phyloP scores from a whole-genome alignment of 768 basidiomycete species.

The Phylloporus sp. region DNA sequence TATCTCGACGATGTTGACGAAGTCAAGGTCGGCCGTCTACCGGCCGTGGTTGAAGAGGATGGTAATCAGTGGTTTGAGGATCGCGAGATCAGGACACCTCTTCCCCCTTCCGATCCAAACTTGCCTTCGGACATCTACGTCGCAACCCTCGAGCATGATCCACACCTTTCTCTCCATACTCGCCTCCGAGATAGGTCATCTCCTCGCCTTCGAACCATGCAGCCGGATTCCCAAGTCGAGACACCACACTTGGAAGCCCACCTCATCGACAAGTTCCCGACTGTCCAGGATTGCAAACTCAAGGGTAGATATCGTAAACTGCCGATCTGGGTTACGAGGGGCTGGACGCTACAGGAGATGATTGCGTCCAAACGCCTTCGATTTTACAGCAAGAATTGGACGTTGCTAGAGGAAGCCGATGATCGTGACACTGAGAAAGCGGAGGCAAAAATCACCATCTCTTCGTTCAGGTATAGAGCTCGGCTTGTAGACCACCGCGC shows the following conservation, averaged over 20 bases:
- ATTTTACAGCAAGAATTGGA: constrained; percentile 26
- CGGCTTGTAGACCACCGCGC: constrained; percentile 19
- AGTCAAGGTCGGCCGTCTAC: constrained; percentile 13
- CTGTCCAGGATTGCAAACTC: not conserved
- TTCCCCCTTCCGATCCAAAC: constrained; percentile 3
- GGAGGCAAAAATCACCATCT: constrained; percentile 4
- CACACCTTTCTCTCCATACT: constrained; percentile 8
- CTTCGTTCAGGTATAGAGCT: constrained; percentile 19
- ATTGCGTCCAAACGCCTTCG: constrained; percentile 25
- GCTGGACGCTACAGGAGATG: constrained; percentile 28
- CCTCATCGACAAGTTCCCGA: constrained; percentile 7
- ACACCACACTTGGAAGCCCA: constrained; percentile 5
- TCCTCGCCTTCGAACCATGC: constrained; percentile 6
- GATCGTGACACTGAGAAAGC: constrained; percentile 13
- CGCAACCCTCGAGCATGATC: not conserved
- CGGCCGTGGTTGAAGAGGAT: not conserved
- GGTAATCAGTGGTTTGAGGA: constrained; percentile 15
- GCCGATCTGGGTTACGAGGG: constrained; percentile 20
- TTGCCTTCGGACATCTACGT: constrained; percentile 1
- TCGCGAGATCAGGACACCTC: constrained; percentile 13
- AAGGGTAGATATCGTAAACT: constrained; percentile 5
- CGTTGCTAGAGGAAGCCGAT: constrained; percentile 19
- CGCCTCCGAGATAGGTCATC: not conserved
- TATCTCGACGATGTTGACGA: constrained; percentile 27
- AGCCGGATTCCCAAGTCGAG: constrained; percentile 23